These are phyloP conservation scores for Fragaria nilgerrensis DNA, from an alignment of 306 rosid genomes.

Conservation along the genomic window DNA sequence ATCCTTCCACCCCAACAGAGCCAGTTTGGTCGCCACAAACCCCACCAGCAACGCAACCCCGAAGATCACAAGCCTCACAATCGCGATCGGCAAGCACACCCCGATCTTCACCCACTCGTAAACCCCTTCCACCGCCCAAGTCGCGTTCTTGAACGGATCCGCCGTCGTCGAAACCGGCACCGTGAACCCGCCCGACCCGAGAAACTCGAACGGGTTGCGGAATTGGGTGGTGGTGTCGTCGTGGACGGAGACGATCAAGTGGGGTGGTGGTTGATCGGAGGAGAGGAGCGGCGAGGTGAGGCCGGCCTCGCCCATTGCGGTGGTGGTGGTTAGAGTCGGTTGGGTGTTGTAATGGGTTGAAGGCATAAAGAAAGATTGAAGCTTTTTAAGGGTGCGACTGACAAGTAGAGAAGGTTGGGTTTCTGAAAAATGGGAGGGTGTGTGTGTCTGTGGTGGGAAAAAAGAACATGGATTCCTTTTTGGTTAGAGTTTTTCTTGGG, in stretches of 20 bases:
- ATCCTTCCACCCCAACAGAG: conserved; percentile 82
- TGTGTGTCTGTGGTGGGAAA: not conserved
- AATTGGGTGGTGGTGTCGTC: conserved; percentile 14
- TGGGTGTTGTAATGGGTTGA: not conserved
- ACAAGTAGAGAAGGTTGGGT: not conserved
- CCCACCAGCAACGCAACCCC: conserved; percentile 62
- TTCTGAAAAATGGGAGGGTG: no score
- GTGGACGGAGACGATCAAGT: conserved; percentile 43
- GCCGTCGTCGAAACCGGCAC: conserved; percentile 50
- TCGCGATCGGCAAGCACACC: conserved; percentile 56
- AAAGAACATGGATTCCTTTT: no score
- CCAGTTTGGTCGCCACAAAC: conserved; percentile 62
- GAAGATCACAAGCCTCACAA: conserved; percentile 54
- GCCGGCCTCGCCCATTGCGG: conserved; percentile 54
- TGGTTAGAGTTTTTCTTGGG: not conserved
- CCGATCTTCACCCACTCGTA: conserved; percentile 70
- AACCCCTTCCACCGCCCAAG: conserved; percentile 45
- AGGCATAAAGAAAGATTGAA: not conserved
- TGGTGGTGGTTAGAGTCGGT: not conserved
- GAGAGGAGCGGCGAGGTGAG: conserved; percentile 56
- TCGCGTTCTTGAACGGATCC: conserved; percentile 72
- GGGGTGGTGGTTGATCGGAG: conserved; percentile 33
- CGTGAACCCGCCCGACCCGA: conserved; percentile 51
- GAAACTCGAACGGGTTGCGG: conserved; percentile 44
- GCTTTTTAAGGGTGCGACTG: not conserved